Base-by-base conservation (phyloP, 2,329 filamentous ascomycete genomes). In the Colletotrichum sp. region DNA sequence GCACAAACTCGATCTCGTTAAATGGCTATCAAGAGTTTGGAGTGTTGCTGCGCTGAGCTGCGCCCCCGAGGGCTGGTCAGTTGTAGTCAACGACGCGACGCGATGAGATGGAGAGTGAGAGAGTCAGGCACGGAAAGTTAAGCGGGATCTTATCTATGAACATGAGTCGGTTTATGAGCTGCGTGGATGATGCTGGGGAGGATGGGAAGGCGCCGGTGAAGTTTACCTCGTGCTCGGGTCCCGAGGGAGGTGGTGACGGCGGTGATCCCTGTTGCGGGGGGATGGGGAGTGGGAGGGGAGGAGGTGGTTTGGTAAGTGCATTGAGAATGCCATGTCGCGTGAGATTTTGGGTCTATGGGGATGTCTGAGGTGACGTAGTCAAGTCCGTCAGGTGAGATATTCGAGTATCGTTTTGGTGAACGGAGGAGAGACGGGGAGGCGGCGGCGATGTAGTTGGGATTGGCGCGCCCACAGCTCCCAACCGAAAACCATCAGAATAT, bases 251-350 rank as follows among this genome's bases (percentile, higher is more conserved):
- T 19, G 44, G 39, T 16, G 39, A 22, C 19, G 44, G 44, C 44
- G 44, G 22, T 48, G 3, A 66, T 66, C 63, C 63, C 36, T 66
- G 63, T 22, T 22, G 16, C 2, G 11, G 19, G 5, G 15, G 15
- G 8, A 9, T 0, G 7, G 34, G 15, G 34, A 8, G 15, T 1
- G 13, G 25, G 36, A 6, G 36, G 22, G 28, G n/a, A 30, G 63
- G n/a, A 66, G 52, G 34, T 48, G 22, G n/a, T 52, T 66, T 66
- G 63, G 32, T 66, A 66, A 66, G 39, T 36, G 36, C 63, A 66
- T 66, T 66, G 36, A 66, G 22, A 52, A 48, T 66, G 36, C 36
- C 61, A 65, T 65, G 61, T 66, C 36, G 27, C 63, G 63, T 66
- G 22, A 65, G 61, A 25, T n/a, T n/a, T n/a, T n/a, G n/a, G n/a